phyloP scores from a whole-genome alignment of 352 stramenopile species.

The Pythium brassicae region DNA sequence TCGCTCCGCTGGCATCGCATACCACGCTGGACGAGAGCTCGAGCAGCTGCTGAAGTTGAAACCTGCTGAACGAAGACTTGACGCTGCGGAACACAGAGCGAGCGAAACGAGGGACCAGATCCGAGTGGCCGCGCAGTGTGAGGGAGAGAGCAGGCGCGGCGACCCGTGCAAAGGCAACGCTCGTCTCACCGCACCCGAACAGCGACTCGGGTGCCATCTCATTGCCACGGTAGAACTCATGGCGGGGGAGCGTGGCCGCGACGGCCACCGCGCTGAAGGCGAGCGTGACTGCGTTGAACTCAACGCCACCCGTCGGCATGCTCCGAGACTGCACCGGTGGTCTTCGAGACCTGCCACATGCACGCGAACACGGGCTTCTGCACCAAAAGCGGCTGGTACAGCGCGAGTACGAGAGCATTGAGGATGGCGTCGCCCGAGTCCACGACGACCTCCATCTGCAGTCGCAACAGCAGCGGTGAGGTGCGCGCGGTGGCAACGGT shows the following conservation, averaged over 20 bases:
- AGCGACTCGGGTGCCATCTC: constrained; percentile 33
- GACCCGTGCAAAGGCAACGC: background rate
- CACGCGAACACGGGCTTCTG: constrained; percentile 43
- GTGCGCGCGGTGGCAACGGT: too few species aligned
- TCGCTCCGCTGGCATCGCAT: constrained; percentile 32
- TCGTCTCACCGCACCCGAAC: constrained; percentile 18
- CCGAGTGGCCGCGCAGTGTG: too few species aligned
- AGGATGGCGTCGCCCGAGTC: too few species aligned
- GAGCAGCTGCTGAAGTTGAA: constrained; percentile 55
- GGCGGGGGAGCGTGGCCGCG: constrained; percentile 48
- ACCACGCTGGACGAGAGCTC: constrained; percentile 54
- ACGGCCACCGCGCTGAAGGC: constrained; percentile 41
- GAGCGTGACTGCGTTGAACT: constrained; percentile 53
- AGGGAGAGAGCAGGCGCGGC: background rate
- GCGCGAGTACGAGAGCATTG: too few species aligned
- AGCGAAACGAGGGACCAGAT: too few species aligned
- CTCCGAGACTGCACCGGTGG: constrained; percentile 44
- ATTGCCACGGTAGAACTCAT: constrained; percentile 43
- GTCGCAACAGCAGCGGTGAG: too few species aligned
- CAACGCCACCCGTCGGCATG: constrained; percentile 49
- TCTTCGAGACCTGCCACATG: constrained; percentile 42
- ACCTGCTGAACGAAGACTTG: constrained; percentile 27
- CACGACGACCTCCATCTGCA: too few species aligned
- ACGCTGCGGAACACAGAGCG: constrained; percentile 21
- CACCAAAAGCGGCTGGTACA: background rate